Percentiles rank a stretch among this genome's conserved stretches.
These are phyloP conservation scores for Linum usitatissimum DNA, from an alignment of 345 rosid genomes.

Conservation along the genomic window DNA sequence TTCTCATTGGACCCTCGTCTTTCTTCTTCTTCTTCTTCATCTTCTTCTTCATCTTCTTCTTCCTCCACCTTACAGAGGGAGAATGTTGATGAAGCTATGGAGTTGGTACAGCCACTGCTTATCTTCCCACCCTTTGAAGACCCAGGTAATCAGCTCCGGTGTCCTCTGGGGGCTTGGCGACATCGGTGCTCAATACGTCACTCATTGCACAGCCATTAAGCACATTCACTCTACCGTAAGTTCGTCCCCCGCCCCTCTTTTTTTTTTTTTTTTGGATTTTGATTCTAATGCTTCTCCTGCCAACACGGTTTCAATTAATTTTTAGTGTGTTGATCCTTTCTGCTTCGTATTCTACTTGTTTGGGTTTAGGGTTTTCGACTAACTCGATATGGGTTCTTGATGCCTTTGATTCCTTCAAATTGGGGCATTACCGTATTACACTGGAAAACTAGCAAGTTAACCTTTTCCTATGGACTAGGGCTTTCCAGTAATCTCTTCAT, in stretches of 20 bases:
- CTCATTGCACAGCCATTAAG: conserved; percentile 52
- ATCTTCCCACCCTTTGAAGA: conserved; percentile 59
- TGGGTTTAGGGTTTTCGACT: not conserved
- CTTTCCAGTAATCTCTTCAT: not conserved
- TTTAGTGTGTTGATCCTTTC: not conserved
- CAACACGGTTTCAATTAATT: conserved; percentile 8
- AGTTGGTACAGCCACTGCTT: conserved; percentile 78
- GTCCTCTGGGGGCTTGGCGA: conserved; percentile 84
- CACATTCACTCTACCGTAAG: conserved; percentile 35
- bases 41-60: too few species aligned
- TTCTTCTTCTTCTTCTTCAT: too few species aligned
- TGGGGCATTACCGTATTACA: not conserved
- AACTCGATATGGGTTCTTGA: not conserved
- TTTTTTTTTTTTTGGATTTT: not conserved
- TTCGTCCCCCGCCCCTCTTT: not conserved
- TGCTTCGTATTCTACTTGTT: not conserved
- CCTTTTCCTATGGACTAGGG: not conserved
- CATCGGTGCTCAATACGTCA: conserved; percentile 77
- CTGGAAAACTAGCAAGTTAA: not conserved
- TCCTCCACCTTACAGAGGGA: too few species aligned
- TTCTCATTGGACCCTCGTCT: too few species aligned
- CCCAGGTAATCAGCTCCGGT: conserved; percentile 84
- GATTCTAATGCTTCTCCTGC: not conserved
- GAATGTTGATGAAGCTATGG: conserved; percentile 58
- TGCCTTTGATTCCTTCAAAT: not conserved